phyloP scores from a whole-genome alignment of 306 rosid genomes.

The Sophora flavescens region DNA sequence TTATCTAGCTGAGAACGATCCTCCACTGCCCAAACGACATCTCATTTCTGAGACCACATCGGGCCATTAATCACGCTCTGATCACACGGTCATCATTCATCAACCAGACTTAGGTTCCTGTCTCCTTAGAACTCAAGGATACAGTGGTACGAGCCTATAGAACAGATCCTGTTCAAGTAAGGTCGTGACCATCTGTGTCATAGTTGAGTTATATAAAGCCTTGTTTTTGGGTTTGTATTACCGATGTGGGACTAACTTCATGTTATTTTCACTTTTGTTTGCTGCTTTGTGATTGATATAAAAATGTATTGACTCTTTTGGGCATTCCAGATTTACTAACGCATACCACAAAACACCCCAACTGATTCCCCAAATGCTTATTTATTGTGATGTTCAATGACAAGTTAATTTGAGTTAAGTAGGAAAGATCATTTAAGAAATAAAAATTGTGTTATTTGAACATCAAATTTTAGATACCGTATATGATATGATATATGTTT shows the following conservation, averaged over 20 bases:
- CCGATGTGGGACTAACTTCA: background rate
- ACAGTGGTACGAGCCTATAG: constrained; percentile 8
- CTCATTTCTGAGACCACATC: no score
- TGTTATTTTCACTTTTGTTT: background rate
- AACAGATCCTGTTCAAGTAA: constrained; percentile 16
- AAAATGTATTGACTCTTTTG: constrained; percentile 36
- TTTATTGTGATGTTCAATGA: no score
- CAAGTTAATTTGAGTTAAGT: no score
- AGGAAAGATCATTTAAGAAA: no score
- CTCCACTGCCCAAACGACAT: background rate
- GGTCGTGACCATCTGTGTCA: background rate
- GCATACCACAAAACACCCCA: no score
- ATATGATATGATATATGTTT: no score
- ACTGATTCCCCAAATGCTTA: no score
- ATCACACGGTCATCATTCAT: constrained; percentile 5
- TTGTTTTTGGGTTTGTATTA: no score
- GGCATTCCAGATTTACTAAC: no score
- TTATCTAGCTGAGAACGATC: background rate
- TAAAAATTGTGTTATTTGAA: no score
- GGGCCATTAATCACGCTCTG: constrained; percentile 1
- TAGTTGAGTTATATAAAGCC: background rate
- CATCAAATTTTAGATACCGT: no score
- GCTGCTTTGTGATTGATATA: background rate
- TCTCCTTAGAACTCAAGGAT: constrained; percentile 9
- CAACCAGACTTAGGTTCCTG: background rate